phyloP scores from a whole-genome alignment of 75 land plant species.

The Adiantum capillusveneris region DNA sequence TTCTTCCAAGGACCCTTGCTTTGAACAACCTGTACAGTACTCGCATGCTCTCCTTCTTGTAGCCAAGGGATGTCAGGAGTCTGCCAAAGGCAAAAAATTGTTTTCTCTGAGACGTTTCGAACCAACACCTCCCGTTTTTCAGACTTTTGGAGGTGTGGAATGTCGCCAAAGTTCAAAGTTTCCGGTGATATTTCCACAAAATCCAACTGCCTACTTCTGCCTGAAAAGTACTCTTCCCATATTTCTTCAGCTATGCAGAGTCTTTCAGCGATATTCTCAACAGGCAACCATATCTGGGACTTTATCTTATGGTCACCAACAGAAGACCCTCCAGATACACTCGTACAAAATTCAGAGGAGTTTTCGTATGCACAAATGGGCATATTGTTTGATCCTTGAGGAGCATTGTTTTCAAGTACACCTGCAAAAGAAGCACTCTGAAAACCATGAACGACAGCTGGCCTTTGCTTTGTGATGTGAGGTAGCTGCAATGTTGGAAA shows the following conservation, averaged over 20 bases:
- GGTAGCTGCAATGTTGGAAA: conserved; percentile 19
- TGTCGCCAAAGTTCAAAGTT: conserved; percentile 19
- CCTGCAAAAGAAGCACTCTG: no score
- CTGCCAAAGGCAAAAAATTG: conserved; percentile 16
- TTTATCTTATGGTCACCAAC: neutral
- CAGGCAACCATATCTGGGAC: neutral
- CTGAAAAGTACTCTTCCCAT: conserved; percentile 31
- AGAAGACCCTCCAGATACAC: neutral
- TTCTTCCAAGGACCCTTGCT: conserved; percentile 12
- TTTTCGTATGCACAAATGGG: no score
- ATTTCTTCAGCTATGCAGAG: conserved; percentile 15
- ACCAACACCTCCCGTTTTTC: conserved; percentile 11
- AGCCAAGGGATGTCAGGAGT: conserved; percentile 6
- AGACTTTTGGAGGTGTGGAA: conserved; percentile 2
- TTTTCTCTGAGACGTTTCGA: conserved; percentile 16
- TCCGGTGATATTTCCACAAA: conserved; percentile 13
- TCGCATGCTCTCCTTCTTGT: conserved; percentile 8
- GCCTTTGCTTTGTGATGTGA: conserved; percentile 21
- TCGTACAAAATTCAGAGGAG: neutral
- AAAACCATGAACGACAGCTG: no score
- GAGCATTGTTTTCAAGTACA: no score
- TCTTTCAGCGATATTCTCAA: neutral
- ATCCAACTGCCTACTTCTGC: conserved; percentile 25
- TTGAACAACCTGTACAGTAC: conserved; percentile 5
- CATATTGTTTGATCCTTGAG: no score